These are phyloP conservation scores for Dictyophora rubrovolvata DNA, from an alignment of 768 basidiomycete species.

Conservation along the genomic window DNA sequence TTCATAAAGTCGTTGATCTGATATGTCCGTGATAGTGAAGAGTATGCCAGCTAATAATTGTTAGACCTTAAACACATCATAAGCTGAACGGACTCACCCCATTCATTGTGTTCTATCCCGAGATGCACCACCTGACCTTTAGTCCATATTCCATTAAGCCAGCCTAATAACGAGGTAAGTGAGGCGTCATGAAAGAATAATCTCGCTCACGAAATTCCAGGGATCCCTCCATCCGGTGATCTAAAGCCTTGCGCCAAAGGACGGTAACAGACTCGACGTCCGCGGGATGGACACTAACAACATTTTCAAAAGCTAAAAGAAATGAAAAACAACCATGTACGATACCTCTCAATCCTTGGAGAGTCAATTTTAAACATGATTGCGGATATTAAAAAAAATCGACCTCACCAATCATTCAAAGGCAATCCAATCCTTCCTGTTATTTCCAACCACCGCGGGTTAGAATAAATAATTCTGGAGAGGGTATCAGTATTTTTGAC, in stretches of 20 bases:
- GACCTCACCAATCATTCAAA: neutral
- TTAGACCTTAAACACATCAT: neutral
- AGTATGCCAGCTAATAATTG: neutral
- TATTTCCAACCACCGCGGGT: slow-evolving; percentile 5
- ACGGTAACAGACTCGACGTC: neutral
- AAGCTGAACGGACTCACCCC: neutral
- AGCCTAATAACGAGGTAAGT: slow-evolving; percentile 1
- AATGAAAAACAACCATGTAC: neutral
- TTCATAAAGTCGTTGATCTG: slow-evolving; percentile 16
- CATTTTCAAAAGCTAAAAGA: neutral
- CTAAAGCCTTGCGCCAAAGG: slow-evolving; percentile 4
- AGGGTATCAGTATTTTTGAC: neutral
- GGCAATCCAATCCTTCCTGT: neutral
- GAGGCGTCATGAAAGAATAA: neutral
- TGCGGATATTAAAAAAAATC: neutral
- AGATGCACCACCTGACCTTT: slow-evolving; percentile 12
- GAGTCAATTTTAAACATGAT: neutral
- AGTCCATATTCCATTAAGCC: slow-evolving; percentile 13
- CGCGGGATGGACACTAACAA: slow-evolving; percentile 11
- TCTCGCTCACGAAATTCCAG: slow-evolving; percentile 12
- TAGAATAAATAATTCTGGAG: slow-evolving; percentile 4
- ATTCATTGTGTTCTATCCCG: neutral
- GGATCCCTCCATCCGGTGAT: slow-evolving; percentile 1
- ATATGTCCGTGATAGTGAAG: slow-evolving; percentile 14
- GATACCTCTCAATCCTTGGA: slow-evolving; percentile 3